Base-by-base conservation (phyloP, 73 alveolate genomes). In the Stentor coeruleus region DNA sequence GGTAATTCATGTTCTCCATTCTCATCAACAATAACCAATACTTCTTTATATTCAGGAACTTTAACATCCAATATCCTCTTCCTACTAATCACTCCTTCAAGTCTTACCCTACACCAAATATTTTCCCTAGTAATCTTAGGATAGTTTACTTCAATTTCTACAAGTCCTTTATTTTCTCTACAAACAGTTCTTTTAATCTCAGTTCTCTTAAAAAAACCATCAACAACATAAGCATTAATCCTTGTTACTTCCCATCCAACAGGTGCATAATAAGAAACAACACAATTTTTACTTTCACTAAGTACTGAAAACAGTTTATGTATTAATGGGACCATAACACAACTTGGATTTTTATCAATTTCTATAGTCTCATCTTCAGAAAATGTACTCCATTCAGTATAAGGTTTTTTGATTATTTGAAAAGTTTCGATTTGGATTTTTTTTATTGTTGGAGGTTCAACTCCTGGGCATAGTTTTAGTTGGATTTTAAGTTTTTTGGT, bases 181-280 rank as follows among this genome's bases (percentile, higher is more conserved):
- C n/a, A 66, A 1, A 20, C 79, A 14, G 37, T 31, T 31, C 79
- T 66, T 66, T 31, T 66, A 1, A 66, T 40, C n/a, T 66, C 33
- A 40, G 42, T 15, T 11, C n/a, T 33, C 2, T 66, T 66, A 66
- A 66, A 66, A 31, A 20, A 31, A 26, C 79, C 79, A 2, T 66
- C 79, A 26, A 66, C 33, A 14, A 66, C 79, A 66, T 26, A 20
- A 0, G 79, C 79, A 20, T 31, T 40, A 2, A 66, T 40, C 36
- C 79, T 20, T 26, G 79, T 66, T 26, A 66, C 79, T 33, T 66
- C 79, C 79, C 79, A 66, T 37, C 79, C 79, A 11, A 31, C 79
- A 20, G 79, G 79, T 14, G 79, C 79, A 40, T 66, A 66, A 66
- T 66, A 66, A 31, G 79, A 20, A 31, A 33, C 79, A 40, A 66